phyloP scores from a whole-genome alignment of 371 early-diverging fungal species.

The Lichtheimia corymbifera region DNA sequence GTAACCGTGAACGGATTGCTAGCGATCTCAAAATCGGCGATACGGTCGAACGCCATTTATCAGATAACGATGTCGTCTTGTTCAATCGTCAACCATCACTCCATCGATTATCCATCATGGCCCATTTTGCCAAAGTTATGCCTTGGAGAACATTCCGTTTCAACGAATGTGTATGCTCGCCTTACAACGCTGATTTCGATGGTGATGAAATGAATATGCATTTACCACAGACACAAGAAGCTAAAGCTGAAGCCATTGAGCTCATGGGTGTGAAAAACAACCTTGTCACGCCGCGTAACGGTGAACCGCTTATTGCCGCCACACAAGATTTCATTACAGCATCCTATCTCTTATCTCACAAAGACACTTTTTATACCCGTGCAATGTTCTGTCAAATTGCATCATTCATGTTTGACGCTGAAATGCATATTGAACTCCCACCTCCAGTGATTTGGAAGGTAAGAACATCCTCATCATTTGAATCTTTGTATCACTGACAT shows the following conservation, averaged over 20 bases:
- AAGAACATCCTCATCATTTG: background rate
- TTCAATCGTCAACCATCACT: slow-evolving; percentile 99
- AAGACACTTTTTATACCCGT: slow-evolving; percentile 96
- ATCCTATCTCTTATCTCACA: slow-evolving; percentile 89
- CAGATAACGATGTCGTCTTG: slow-evolving; percentile 97
- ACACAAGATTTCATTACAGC: slow-evolving; percentile 99
- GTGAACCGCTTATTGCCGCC: slow-evolving; percentile 98
- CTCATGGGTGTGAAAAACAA: slow-evolving; percentile 98
- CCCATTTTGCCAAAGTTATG: slow-evolving; percentile 95
- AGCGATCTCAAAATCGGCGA: slow-evolving; percentile 88
- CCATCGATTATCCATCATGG: slow-evolving; percentile 99
- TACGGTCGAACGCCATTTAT: slow-evolving; percentile 96
- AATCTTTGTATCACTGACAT: background rate
- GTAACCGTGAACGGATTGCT: slow-evolving; percentile 72
- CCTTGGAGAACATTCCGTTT: slow-evolving; percentile 98
- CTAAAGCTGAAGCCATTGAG: slow-evolving; percentile 95
- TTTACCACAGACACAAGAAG: slow-evolving; percentile 99
- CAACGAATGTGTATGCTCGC: slow-evolving; percentile 99
- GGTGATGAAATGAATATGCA: slow-evolving; percentile 99
- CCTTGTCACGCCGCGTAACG: slow-evolving; percentile 97
- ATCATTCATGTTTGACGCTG: slow-evolving; percentile 83
- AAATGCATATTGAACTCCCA: slow-evolving; percentile 85
- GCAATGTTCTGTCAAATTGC: slow-evolving; percentile 90
- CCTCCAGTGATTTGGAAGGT: slow-evolving; percentile 91
- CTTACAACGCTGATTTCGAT: slow-evolving; percentile 99